Base-by-base conservation (phyloP, 768 basidiomycete genomes). In the Coprinellus aureogranulatus region DNA sequence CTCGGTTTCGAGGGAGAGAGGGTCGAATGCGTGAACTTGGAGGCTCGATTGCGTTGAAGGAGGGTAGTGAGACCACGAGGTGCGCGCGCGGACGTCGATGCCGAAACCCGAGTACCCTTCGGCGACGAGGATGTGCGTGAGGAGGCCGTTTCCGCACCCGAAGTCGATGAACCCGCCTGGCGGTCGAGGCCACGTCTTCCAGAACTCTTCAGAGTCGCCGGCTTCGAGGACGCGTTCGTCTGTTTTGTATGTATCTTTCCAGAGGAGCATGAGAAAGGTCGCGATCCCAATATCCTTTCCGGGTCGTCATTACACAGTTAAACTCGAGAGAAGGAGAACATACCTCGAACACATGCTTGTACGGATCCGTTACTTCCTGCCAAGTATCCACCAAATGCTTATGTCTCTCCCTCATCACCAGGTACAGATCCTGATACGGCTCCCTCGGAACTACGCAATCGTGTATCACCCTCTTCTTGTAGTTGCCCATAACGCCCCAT, bases 271-370 rank as follows among this genome's bases (percentile, higher is more conserved):
- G 26, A 98, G 77, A 69, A 90, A 98, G 1, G 93, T 92, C 2
- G 94, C 94, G 42, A 98, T 95, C 16, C 92, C 92, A 34, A 98
- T 92, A 68, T 98, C 96, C 90, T 96, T 63, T 30, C 46, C 25
- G 20, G 42, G 4, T 20, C 16, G 27, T 10, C 1, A 3, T 22
- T 28, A 23, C 20, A n/a, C 18, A 20, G 42, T n/a, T 34, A 34
- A 53, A 1, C 28, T 40, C 22, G 44, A 22, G 16, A 31, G 25
- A 34, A 40, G 4, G 61, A 52, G 41, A 5, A 39, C 75, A 60
- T 55, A 87, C 90, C 82, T 95, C 93, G 56, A 88, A 95, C 6
- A 95, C 90, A 71, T 95, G 93, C 69, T 95, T 95, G 42, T 87
- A 66, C 0, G 93, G 92, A 69, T 95, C 92, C 0, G 93, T 95